Conservation (phyloP, 441 rosid species). For the Capsella rubella region DNA sequence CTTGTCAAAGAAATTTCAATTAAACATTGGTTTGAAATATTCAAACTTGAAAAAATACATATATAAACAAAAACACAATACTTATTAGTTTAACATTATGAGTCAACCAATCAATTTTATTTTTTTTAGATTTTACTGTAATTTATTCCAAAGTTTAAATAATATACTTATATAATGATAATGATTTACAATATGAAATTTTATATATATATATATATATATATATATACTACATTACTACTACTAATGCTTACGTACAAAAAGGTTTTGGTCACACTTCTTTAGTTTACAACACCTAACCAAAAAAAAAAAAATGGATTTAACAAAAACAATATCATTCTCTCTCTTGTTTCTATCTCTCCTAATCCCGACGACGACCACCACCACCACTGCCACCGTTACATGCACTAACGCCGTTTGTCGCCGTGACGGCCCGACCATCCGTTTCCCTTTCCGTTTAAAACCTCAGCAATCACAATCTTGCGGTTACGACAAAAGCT, state of each 20-base stretch:
- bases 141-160: too few relatives aligned
- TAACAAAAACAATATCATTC: slow-evolving; percentile 18
- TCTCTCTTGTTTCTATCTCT: slow-evolving; percentile 37
- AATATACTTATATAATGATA: too few relatives aligned
- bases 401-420: slow-evolving; percentile 50
- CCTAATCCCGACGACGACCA: slow-evolving; percentile 28
- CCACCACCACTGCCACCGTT: slow-evolving; percentile 19
- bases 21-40: not conserved
- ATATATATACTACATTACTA: not conserved
- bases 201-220: too few relatives aligned
- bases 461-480: slow-evolving; percentile 41
- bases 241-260: slow-evolving; percentile 37
- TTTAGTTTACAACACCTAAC: slow-evolving; percentile 28
- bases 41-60: too few relatives aligned
- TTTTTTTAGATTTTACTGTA: not conserved
- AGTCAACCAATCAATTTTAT: not conserved
- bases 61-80: not conserved
- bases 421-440: slow-evolving; percentile 39
- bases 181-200: too few relatives aligned
- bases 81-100: not conserved
- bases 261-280: slow-evolving; percentile 28
- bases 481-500: slow-evolving; percentile 60
- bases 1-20: not conserved
- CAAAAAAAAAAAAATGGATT: slow-evolving; percentile 33
- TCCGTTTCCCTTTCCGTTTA: slow-evolving; percentile 75